These are phyloP conservation scores for Eucalyptus guilfoylei DNA, from an alignment of 345 rosid genomes.

Conservation along the genomic window DNA sequence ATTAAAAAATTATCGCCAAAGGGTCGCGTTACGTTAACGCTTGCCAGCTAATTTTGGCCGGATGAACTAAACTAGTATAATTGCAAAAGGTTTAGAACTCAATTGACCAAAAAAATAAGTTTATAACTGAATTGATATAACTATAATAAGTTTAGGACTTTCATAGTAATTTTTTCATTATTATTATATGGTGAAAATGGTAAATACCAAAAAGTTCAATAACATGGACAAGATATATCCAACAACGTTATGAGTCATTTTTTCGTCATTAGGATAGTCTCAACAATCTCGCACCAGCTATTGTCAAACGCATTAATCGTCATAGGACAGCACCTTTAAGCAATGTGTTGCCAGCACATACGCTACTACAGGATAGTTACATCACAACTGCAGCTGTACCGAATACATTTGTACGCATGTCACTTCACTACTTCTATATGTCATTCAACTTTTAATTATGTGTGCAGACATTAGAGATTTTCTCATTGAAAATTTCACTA, in stretches of 20 bases:
- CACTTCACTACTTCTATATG: background rate
- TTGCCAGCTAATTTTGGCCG: rapidly evolving
- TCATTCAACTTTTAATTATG: background rate
- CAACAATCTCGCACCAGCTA: background rate
- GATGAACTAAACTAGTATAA: rapidly evolving
- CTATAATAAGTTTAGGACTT: no score
- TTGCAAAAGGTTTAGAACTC: rapidly evolving
- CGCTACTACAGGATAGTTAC: background rate
- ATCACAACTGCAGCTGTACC: background rate
- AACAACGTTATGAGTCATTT: background rate
- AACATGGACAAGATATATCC: background rate
- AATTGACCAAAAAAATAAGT: no score
- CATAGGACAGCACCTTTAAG: background rate
- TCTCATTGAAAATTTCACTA: background rate
- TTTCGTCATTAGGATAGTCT: background rate
- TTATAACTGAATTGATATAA: no score
- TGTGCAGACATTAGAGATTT: background rate
- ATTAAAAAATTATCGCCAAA: rapidly evolving
- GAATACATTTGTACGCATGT: background rate
- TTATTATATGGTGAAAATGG: background rate
- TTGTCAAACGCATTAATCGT: background rate
- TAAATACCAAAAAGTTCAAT: background rate
- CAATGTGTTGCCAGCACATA: background rate
- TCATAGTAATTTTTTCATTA: no score
- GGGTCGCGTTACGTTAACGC: rapidly evolving